Evolutionary conservation across 352 stramenopile species (phyloP), one percentile per base, ranked within the genome.

Genomic region (Phytophthora crassamura): DNA sequence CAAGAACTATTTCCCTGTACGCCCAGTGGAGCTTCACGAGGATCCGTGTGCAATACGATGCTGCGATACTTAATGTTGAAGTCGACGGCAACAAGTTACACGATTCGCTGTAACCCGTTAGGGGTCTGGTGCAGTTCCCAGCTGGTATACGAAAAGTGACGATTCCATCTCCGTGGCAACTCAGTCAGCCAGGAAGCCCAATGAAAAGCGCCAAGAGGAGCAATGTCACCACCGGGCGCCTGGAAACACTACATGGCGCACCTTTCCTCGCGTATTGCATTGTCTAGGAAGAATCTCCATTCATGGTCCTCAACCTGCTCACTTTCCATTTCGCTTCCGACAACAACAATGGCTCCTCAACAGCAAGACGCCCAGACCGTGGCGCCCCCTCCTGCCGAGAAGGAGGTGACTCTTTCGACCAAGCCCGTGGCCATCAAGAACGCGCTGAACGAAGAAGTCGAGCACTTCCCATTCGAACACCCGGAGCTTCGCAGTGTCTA

Each of bases 301-400:
- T 33, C 34, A 39, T 30, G 33, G 16, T 18, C 12, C 35, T 55
- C 30, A 15, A 28, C 15, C 30, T 40, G 5, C 10, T 66, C 60
- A 68, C 38, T 68, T 63, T 62, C 45, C 36, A 68, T 63, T 68
- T 62, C 16, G 40, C 51, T 45, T n/a, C 20, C 32, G 7, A 38
- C 61, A 60, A 58, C 52, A 69, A 60, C 61, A 73, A 78, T 68
- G 60, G 60, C 60, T 30, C 60, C 60, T 56, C 60, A 68, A 56
- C 60, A 68, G 12, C 60, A 64, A 63, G 58, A 65, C 38, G 16
- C 14, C 5, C 58, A 65, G 18, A 59, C 20, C 1, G 33, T 46
- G 14, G 30, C 5, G 15, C 25, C 52, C 2, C n/a, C 59, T 48
- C 28, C 34, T 8, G 12, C 56, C 15, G 33, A 49, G 11, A 18